Percentiles rank a stretch among this genome's conserved stretches.
These are phyloP conservation scores for Phialocephala sp. DNA, from an alignment of 2,329 filamentous ascomycete species.

Conservation along the genomic window DNA sequence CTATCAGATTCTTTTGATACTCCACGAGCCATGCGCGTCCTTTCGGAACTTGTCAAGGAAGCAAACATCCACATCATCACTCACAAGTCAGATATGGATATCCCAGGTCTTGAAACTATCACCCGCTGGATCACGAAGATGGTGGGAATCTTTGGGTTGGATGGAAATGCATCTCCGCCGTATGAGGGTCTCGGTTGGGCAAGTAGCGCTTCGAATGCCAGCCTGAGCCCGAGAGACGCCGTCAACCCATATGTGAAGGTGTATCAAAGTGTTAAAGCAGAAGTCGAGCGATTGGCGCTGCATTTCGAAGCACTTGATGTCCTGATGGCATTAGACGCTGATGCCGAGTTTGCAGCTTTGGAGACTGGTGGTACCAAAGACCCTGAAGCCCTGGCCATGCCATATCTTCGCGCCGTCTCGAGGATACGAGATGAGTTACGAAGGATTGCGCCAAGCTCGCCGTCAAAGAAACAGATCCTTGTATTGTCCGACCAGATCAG, in stretches of 20 bases:
- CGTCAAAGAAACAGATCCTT: slow-evolving; percentile 74
- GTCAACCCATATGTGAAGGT: slow-evolving; percentile 55
- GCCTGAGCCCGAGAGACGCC: slow-evolving; percentile 50
- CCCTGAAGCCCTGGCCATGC: slow-evolving; percentile 58
- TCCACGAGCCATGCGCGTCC: slow-evolving; percentile 75
- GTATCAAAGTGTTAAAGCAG: slow-evolving; percentile 52
- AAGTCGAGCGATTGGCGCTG: slow-evolving; percentile 55
- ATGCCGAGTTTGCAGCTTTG: slow-evolving; percentile 53
- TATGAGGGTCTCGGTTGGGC: slow-evolving; percentile 65
- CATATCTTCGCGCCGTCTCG: slow-evolving; percentile 61
- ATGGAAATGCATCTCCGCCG: slow-evolving; percentile 61
- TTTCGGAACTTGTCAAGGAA: slow-evolving; percentile 77
- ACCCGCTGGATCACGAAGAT: slow-evolving; percentile 84
- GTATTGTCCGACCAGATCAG: slow-evolving; percentile 79
- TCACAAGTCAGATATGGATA: slow-evolving; percentile 52
- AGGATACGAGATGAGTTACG: slow-evolving; percentile 67
- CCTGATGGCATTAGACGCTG: slow-evolving; percentile 52
- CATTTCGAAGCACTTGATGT: slow-evolving; percentile 50
- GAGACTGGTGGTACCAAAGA: slow-evolving; percentile 54
- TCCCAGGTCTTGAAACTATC: slow-evolving; percentile 57
- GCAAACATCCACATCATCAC: slow-evolving; percentile 68
- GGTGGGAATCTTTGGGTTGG: slow-evolving; percentile 83
- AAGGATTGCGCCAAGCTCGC: slow-evolving; percentile 54
- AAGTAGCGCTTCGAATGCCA: slow-evolving; percentile 46
- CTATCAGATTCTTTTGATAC: slow-evolving; percentile 90